phyloP scores from a whole-genome alignment of 192 early-diverging fungal genomes.

The Ambispora gerdemannii region DNA sequence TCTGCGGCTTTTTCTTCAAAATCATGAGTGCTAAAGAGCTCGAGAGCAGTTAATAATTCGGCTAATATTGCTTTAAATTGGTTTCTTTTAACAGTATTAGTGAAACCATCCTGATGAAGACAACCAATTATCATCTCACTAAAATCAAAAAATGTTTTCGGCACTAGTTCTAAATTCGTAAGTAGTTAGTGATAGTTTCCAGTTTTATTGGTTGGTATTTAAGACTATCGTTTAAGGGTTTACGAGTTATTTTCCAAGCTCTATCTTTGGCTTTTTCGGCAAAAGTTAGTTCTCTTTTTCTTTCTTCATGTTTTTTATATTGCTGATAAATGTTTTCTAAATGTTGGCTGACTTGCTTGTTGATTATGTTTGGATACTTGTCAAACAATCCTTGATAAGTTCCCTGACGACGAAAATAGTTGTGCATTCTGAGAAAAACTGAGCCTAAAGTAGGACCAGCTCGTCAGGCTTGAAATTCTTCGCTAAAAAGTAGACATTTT shows the following conservation, averaged over 20 bases:
- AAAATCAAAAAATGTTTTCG: not conserved
- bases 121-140: not conserved
- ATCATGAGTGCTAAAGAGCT: not conserved
- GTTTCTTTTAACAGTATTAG: not conserved
- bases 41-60: not conserved
- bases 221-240: not conserved
- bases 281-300: not conserved
- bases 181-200: not conserved
- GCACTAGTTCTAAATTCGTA: not conserved
- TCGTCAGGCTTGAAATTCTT: conserved; percentile 13
- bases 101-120: not conserved
- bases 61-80: not conserved
- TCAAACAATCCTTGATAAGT: not conserved
- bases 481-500: not conserved
- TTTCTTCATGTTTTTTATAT: not conserved
- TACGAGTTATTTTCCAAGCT: conserved; percentile 1
- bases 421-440: not conserved
- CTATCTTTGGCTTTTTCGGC: conserved; percentile 5
- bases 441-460: not conserved
- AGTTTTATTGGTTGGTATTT: not conserved
- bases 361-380: not conserved
- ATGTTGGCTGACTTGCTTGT: not conserved
- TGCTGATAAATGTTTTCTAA: not conserved
- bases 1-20: not conserved
- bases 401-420: not conserved